Evolutionary conservation across 768 basidiomycete genomes (phyloP).

Genomic region (Phanerochaete sordida): DNA sequence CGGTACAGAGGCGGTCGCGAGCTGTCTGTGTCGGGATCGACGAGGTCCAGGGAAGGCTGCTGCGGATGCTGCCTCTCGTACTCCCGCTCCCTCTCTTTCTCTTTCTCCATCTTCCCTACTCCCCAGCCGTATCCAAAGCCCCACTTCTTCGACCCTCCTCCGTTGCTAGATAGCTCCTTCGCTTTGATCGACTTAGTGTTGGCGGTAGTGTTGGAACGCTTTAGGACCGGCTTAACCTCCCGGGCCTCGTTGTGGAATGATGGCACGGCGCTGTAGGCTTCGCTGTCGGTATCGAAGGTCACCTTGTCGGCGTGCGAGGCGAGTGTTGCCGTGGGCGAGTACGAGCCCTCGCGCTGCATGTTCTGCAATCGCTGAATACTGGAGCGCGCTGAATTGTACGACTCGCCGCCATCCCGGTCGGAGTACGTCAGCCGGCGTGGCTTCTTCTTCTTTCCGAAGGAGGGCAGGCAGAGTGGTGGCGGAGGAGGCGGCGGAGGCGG

Average conservation of each 20-base stretch:
- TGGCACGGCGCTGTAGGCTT: slow-evolving; percentile 17
- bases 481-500: slow-evolving; percentile 30
- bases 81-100: slow-evolving; percentile 30
- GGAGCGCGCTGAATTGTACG: slow-evolving; percentile 21
- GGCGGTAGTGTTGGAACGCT: slow-evolving; percentile 16
- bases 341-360: slow-evolving; percentile 20
- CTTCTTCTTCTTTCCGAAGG: slow-evolving; percentile 23
- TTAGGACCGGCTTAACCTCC: slow-evolving; percentile 20
- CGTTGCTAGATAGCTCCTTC: slow-evolving; percentile 9
- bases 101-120: slow-evolving; percentile 43
- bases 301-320: slow-evolving; percentile 30
- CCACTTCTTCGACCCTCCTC: slow-evolving; percentile 29
- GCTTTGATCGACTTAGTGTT: slow-evolving; percentile 14
- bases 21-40: slow-evolving; percentile 24
- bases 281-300: slow-evolving; percentile 28
- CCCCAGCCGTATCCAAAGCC: slow-evolving; percentile 77
- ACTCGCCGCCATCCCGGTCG: slow-evolving; percentile 19
- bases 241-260: slow-evolving; percentile 13
- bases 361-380: slow-evolving; percentile 23
- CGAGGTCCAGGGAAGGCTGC: slow-evolving; percentile 28
- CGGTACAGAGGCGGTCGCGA: slow-evolving; percentile 22
- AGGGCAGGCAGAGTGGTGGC: slow-evolving; percentile 27
- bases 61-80: slow-evolving; percentile 30
- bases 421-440: slow-evolving; percentile 22
- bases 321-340: slow-evolving; percentile 32